phyloP scores from a whole-genome alignment of 2,329 filamentous ascomycete species.

The Phialophora tarda region DNA sequence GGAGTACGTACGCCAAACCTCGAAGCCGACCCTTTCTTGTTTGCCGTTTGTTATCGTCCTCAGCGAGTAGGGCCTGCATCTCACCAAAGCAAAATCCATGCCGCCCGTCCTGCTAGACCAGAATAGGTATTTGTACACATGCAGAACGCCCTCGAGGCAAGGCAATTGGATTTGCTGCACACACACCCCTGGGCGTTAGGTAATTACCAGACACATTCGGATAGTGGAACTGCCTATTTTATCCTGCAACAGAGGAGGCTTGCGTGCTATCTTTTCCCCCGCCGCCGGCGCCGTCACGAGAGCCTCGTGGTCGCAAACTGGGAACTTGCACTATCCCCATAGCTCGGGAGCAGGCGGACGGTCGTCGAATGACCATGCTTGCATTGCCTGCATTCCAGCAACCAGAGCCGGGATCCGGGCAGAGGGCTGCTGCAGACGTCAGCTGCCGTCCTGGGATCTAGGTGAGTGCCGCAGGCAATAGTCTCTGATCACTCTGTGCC shows the following conservation, averaged over 20 bases:
- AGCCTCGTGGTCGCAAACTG: background rate
- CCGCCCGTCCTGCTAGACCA: background rate
- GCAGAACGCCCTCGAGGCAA: background rate
- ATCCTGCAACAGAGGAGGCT: background rate
- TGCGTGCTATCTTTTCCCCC: background rate
- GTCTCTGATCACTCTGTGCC: background rate
- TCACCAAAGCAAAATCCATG: background rate
- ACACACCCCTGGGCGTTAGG: background rate
- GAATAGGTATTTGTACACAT: slow-evolving; percentile 8
- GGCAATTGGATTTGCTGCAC: background rate
- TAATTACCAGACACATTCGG: background rate
- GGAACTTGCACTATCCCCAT: background rate
- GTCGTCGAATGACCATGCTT: background rate
- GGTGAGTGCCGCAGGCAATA: background rate
- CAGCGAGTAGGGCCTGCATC: background rate
- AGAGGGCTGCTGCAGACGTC: background rate
- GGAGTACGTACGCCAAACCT: too few species aligned
- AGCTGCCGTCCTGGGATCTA: background rate
- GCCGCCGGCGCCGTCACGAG: background rate
- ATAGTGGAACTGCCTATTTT: slow-evolving; percentile 19
- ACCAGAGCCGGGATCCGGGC: background rate
- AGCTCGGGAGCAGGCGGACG: background rate
- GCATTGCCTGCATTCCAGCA: background rate
- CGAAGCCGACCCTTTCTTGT: too few species aligned
- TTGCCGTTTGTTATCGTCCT: too few species aligned